These are phyloP conservation scores for Endocarpon pusillum DNA, from an alignment of 495 filamentous ascomycete species.

Conservation along the genomic window DNA sequence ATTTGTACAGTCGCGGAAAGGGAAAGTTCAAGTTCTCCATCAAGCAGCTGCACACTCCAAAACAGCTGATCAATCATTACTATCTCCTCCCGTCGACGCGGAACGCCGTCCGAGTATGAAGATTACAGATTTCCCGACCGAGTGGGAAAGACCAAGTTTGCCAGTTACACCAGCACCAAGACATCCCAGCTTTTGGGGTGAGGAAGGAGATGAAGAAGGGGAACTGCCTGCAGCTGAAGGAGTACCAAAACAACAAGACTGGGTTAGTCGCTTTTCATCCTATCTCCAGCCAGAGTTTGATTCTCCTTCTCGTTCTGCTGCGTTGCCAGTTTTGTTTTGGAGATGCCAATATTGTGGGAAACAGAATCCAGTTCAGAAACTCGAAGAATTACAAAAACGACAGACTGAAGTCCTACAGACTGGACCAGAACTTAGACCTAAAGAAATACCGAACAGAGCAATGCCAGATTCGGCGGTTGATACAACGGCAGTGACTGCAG, in stretches of 20 bases:
- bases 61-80: conserved; percentile 2
- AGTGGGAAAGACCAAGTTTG: conserved; percentile 69
- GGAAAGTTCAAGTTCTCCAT: conserved; percentile 37
- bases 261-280: conserved; percentile 58
- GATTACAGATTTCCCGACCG: conserved; percentile 75
- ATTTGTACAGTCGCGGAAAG: conserved; percentile 45
- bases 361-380: conserved; percentile 53
- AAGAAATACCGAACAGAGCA: conserved; percentile 1
- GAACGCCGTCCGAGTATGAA: conserved; percentile 35
- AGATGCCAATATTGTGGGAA: not conserved
- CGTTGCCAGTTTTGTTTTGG: conserved; percentile 11
- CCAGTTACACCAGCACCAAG: conserved; percentile 76
- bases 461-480: not conserved
- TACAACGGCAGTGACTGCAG: not conserved
- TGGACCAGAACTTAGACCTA: conserved; percentile 12
- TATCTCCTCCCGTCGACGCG: conserved; percentile 6
- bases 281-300: conserved; percentile 43
- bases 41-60: not conserved
- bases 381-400: conserved; percentile 48
- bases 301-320: conserved; percentile 25
- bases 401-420: conserved; percentile 40
- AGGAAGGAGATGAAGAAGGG: conserved; percentile 33
- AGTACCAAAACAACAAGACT: conserved; percentile 69
- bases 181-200: conserved; percentile 32
- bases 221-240: conserved; percentile 58